A percentile compares a stretch with the other conserved stretches of the same genome.
These are phyloP conservation scores for Chamaecyparis obtusa DNA, from an alignment of 75 land plant species.

Conservation along the genomic window DNA sequence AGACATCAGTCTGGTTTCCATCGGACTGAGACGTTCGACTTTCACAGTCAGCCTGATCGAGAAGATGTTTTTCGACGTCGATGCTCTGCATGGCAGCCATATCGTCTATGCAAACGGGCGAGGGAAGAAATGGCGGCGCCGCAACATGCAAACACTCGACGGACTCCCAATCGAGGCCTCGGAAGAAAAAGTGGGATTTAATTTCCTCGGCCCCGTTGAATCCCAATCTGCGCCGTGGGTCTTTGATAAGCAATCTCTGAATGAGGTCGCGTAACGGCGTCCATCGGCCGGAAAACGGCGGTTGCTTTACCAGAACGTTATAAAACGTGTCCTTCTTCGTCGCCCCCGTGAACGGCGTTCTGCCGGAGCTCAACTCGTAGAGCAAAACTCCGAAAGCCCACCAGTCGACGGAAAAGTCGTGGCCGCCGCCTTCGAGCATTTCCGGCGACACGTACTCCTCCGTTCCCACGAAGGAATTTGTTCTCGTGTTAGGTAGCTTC, in stretches of 20 bases:
- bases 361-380: constrained; percentile 74
- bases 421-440: constrained; percentile 24
- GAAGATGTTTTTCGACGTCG: constrained; percentile 13
- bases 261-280: constrained; percentile 56
- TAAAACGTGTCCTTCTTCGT: constrained; percentile 79
- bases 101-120: neutral
- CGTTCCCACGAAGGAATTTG: constrained; percentile 32
- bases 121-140: constrained; percentile 65
- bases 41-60: too few relatives aligned
- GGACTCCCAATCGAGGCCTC: constrained; percentile 63
- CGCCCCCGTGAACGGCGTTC: constrained; percentile 70
- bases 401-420: constrained; percentile 53
- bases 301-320: constrained; percentile 41
- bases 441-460: constrained; percentile 40
- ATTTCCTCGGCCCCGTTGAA: constrained; percentile 57
- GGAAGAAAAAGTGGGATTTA: constrained; percentile 65
- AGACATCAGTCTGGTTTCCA: too few relatives aligned
- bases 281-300: constrained; percentile 48
- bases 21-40: too few relatives aligned
- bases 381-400: constrained; percentile 83
- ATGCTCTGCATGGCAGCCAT: neutral
- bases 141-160: constrained; percentile 28
- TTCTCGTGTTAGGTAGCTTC: too few relatives aligned
- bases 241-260: constrained; percentile 55
- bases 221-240: constrained; percentile 54